phyloP scores from a whole-genome alignment of 495 filamentous ascomycete species.

The Aspergillus mulundensis region DNA sequence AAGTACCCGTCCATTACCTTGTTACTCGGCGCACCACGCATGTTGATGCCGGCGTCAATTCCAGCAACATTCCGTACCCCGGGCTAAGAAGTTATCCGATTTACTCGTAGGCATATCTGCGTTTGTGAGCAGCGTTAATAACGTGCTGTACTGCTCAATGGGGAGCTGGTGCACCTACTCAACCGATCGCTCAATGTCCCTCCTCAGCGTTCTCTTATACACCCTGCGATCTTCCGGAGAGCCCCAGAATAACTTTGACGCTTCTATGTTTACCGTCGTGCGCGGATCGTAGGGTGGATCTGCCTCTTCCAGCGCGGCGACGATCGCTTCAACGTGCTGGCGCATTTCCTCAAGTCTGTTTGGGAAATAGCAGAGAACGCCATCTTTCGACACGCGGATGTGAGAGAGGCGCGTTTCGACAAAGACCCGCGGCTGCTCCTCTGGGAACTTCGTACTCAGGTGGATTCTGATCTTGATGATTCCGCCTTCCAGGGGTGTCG shows the following conservation, averaged over 20 bases:
- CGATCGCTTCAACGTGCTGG: conserved; percentile 80
- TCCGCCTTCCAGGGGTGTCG: conserved; percentile 91
- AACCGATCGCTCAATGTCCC: conserved; percentile 50
- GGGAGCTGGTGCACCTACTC: conserved; percentile 36
- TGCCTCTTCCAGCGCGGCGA: conserved; percentile 81
- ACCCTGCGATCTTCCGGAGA: conserved; percentile 68
- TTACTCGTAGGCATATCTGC: not conserved
- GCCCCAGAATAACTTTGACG: conserved; percentile 86
- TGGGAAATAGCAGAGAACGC: conserved; percentile 80
- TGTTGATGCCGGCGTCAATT: too few species aligned
- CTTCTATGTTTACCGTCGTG: conserved; percentile 82
- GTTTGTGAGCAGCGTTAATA: not conserved
- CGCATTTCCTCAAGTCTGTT: conserved; percentile 70
- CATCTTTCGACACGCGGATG: conserved; percentile 74
- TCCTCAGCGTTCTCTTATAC: conserved; percentile 76
- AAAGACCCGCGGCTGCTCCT: conserved; percentile 82
- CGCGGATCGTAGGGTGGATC: conserved; percentile 84
- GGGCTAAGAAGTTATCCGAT: too few species aligned
- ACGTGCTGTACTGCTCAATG: too few species aligned
- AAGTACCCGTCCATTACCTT: too few species aligned
- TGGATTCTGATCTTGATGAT: conserved; percentile 75
- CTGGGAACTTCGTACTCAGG: conserved; percentile 85
- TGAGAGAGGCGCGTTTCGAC: conserved; percentile 83
- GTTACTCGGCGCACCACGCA: too few species aligned
- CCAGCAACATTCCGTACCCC: too few species aligned